Evolutionary conservation across 345 rosid genomes (phyloP).

Genomic region (Brassica carinata): DNA sequence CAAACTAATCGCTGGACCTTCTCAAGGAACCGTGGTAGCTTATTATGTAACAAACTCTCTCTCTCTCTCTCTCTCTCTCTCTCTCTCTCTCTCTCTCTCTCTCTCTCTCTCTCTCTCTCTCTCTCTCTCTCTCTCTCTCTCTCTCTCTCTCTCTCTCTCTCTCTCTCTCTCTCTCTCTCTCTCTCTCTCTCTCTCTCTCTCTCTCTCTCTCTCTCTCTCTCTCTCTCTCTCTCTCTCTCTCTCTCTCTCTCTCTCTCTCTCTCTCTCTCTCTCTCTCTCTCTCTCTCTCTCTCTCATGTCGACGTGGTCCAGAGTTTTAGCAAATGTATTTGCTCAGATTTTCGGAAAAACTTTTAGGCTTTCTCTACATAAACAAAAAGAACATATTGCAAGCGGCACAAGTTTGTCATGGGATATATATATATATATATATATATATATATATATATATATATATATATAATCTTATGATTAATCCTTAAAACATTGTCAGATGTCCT

Average conservation of each 20-base stretch:
- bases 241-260: too few relatives aligned
- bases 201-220: not conserved
- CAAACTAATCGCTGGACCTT: constrained; percentile 73
- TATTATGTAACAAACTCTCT: constrained; percentile 57
- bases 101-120: not conserved
- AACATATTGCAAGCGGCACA: not conserved
- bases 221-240: too few relatives aligned
- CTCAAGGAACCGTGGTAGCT: constrained; percentile 85
- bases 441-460: not conserved
- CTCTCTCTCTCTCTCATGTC: not conserved
- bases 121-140: not conserved
- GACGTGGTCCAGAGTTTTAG: not conserved
- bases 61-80: not conserved
- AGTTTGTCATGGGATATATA: not conserved
- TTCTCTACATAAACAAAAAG: not conserved
- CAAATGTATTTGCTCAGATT: not conserved
- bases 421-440: too few relatives aligned
- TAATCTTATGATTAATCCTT: not conserved
- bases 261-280: too few relatives aligned
- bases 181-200: too few relatives aligned
- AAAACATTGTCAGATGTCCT: constrained; percentile 51
- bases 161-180: too few relatives aligned
- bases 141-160: not conserved
- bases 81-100: not conserved
- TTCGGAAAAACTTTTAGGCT: not conserved